These are phyloP conservation scores for Phytophthora nicotianae DNA, from an alignment of 352 stramenopile genomes.

Conservation along the genomic window DNA sequence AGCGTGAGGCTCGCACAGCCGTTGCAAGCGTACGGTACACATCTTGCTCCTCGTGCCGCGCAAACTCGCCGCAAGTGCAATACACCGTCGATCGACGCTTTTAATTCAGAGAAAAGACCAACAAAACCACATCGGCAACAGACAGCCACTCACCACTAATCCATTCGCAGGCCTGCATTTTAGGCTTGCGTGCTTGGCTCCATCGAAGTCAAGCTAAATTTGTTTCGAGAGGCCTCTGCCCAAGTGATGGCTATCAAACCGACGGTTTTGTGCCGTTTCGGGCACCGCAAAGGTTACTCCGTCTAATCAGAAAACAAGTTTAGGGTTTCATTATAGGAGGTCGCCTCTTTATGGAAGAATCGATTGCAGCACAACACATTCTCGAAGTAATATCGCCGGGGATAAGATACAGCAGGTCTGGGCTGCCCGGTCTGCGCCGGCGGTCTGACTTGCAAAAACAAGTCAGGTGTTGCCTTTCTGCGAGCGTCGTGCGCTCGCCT, in stretches of 20 bases:
- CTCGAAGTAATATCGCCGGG: neutral
- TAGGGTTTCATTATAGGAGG: slow-evolving; percentile 21
- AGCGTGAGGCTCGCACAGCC: neutral
- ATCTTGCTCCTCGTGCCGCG: slow-evolving; percentile 23
- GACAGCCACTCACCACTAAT: slow-evolving; percentile 1
- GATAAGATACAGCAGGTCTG: slow-evolving; percentile 9
- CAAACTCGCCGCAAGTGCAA: slow-evolving; percentile 27
- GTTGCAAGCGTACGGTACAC: slow-evolving; percentile 8
- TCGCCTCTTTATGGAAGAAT: neutral
- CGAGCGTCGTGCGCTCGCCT: slow-evolving; percentile 19
- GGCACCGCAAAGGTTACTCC: neutral
- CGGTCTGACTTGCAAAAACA: slow-evolving; percentile 24
- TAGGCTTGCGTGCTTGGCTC: neutral
- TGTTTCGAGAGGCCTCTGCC: slow-evolving; percentile 16
- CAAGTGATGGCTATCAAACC: slow-evolving; percentile 3
- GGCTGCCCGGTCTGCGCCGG: neutral
- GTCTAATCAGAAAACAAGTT: slow-evolving; percentile 1
- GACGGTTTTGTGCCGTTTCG: slow-evolving; percentile 13
- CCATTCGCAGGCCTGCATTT: neutral
- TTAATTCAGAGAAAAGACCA: slow-evolving; percentile 21
- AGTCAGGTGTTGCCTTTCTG: slow-evolving; percentile 6
- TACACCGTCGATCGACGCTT: slow-evolving; percentile 23
- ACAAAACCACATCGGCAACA: neutral
- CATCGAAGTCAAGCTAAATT: slow-evolving; percentile 12
- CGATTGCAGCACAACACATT: neutral